A percentile compares a stretch with the other conserved stretches of the same genome.
These are phyloP conservation scores for Penicillium soppii DNA, from an alignment of 495 filamentous ascomycete species.

Conservation along the genomic window DNA sequence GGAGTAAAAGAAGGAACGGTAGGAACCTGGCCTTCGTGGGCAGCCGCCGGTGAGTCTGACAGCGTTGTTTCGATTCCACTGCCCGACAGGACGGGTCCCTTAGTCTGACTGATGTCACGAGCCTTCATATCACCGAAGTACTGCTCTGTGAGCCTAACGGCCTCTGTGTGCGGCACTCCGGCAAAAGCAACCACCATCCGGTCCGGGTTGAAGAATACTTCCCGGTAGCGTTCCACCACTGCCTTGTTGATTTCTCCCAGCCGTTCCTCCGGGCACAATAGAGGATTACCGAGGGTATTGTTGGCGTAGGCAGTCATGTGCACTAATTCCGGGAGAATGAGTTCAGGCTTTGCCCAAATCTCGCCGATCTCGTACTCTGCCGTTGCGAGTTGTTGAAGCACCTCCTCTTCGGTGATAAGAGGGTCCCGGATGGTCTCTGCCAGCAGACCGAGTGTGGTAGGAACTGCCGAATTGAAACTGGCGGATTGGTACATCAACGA, in stretches of 20 bases:
- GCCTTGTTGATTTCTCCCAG: conserved; percentile 71
- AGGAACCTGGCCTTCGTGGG: conserved; percentile 36
- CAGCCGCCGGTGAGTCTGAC: conserved; percentile 48
- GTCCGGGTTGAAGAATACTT: conserved; percentile 83
- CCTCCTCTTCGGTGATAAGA: conserved; percentile 84
- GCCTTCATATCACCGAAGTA: conserved; percentile 89
- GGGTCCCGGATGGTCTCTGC: conserved; percentile 95
- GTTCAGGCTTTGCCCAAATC: conserved; percentile 96
- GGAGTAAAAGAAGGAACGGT: conserved; percentile 42
- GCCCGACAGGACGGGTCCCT: conserved; percentile 55
- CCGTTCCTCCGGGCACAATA: conserved; percentile 87
- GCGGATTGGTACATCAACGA: conserved; percentile 98
- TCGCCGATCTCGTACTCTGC: conserved; percentile 94
- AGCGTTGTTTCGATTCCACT: conserved; percentile 55
- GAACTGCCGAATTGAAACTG: conserved; percentile 92
- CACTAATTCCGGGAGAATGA: conserved; percentile 92
- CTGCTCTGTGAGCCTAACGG: conserved; percentile 74
- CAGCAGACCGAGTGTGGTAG: conserved; percentile 76
- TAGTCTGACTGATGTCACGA: conserved; percentile 21
- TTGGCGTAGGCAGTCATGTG: conserved; percentile 93
- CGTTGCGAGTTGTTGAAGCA: conserved; percentile 80
- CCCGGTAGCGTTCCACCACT: conserved; percentile 75
- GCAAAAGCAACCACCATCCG: conserved; percentile 93
- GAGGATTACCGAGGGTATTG: conserved; percentile 92
- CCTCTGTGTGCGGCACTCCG: conserved; percentile 79